Conservation (phyloP, 345 rosid species). For the Brassica cretica region DNA sequence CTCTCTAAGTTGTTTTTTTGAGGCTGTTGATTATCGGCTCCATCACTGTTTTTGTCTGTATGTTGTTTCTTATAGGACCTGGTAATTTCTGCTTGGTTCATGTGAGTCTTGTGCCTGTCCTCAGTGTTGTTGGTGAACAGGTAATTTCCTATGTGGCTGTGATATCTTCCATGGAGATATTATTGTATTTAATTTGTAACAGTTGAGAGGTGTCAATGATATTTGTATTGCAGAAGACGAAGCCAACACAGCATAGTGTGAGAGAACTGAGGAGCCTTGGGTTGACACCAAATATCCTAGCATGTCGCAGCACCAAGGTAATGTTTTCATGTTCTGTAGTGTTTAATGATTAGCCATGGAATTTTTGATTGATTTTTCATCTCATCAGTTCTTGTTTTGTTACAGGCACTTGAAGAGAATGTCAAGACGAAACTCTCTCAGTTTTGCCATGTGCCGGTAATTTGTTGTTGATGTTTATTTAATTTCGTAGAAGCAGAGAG, state of each 20-base stretch:
- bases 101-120: conserved; percentile 98
- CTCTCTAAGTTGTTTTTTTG: neutral
- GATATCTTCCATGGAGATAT: neutral
- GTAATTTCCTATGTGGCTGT: conserved; percentile 39
- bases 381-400: conserved; percentile 23
- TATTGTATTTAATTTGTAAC: neutral
- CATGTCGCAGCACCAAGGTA: conserved; percentile 96
- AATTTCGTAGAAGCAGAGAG: neutral
- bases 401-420: conserved; percentile 83
- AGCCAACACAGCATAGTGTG: conserved; percentile 99
- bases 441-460: conserved; percentile 96
- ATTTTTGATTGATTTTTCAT: conserved; percentile 9
- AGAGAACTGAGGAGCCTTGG: conserved; percentile 91
- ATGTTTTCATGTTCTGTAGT: conserved; percentile 10
- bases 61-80: conserved; percentile 57
- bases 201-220: neutral
- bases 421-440: conserved; percentile 80
- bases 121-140: conserved; percentile 97
- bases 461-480: conserved; percentile 16
- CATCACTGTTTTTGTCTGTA: conserved; percentile 20
- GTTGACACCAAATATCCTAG: conserved; percentile 82
- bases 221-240: conserved; percentile 68
- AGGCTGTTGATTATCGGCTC: neutral
- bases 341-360: neutral
- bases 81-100: conserved; percentile 97